phyloP scores from a whole-genome alignment of 2,329 filamentous ascomycete genomes.

The Diaporthe capsici region DNA sequence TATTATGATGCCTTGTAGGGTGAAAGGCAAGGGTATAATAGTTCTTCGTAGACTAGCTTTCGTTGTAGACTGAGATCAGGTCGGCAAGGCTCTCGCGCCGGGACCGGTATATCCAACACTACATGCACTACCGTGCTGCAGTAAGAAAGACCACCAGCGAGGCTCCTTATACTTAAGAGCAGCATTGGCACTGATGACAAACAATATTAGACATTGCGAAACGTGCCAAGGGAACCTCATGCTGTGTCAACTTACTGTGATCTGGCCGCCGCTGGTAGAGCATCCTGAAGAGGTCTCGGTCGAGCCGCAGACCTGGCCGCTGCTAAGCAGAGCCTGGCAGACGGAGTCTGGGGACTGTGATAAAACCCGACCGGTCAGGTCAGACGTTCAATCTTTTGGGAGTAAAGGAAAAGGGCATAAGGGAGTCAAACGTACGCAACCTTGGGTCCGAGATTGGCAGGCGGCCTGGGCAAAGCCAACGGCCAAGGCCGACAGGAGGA shows the following conservation, averaged over 20 bases:
- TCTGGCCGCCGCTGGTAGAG: background rate
- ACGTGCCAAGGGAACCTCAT: background rate
- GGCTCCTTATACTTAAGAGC: background rate
- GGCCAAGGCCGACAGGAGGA: background rate
- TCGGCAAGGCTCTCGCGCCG: background rate
- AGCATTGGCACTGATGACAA: conserved; percentile 7
- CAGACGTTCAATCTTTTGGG: background rate
- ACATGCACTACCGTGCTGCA: background rate
- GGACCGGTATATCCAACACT: too few relatives aligned
- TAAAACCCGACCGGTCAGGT: background rate
- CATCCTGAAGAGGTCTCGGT: background rate
- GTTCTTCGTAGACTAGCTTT: background rate
- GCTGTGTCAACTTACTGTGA: background rate
- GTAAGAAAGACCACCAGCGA: background rate
- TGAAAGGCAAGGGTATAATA: background rate
- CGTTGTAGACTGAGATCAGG: background rate
- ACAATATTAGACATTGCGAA: background rate
- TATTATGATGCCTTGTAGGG: background rate
- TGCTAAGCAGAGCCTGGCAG: background rate
- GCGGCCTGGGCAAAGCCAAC: background rate
- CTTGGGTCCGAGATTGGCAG: background rate
- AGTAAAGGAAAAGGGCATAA: background rate
- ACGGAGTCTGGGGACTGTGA: background rate
- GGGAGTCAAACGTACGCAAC: background rate
- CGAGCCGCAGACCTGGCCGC: conserved; percentile 5